Percentiles rank a stretch among this genome's conserved stretches.
Conservation (phyloP, 306 rosid genomes). For the Lathyrus sativus region DNA sequence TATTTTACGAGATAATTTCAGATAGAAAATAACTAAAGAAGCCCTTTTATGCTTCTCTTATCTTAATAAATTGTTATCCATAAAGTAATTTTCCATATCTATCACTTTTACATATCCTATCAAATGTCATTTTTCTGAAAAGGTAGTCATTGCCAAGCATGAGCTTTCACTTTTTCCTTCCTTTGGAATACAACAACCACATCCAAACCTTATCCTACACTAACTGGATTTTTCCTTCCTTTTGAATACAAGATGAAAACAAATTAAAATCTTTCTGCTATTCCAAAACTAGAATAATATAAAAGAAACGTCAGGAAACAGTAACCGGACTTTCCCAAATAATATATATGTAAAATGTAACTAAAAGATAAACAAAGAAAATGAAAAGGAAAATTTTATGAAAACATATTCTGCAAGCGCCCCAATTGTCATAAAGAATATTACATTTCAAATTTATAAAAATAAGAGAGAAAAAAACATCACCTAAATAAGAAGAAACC, state of each 20-base stretch:
- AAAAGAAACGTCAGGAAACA: slow-evolving; percentile 23
- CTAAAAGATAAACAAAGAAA: slow-evolving; percentile 23
- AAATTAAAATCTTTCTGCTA: slow-evolving; percentile 29
- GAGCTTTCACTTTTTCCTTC: slow-evolving; percentile 29
- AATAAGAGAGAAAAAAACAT: neutral
- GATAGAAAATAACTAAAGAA: too few relatives aligned
- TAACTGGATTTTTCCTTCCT: too few relatives aligned
- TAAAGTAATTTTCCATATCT: too few relatives aligned
- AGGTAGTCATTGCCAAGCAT: neutral
- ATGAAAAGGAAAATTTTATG: slow-evolving; percentile 13
- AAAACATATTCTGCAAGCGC: slow-evolving; percentile 41
- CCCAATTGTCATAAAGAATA: slow-evolving; percentile 48
- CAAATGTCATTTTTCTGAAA: neutral
- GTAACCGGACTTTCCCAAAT: slow-evolving; percentile 45
- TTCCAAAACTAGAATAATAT: slow-evolving; percentile 20
- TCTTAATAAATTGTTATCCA: neutral
- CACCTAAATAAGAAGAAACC: slow-evolving; percentile 41
- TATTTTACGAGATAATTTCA: too few relatives aligned
- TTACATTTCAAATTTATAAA: slow-evolving; percentile 42
- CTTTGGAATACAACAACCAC: neutral
- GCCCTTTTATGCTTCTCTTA: neutral
- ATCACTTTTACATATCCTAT: neutral
- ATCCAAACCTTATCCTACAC: too few relatives aligned
- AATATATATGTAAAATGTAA: slow-evolving; percentile 39
- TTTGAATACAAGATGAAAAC: neutral